A percentile compares a stretch with the other conserved stretches of the same genome.
These are phyloP conservation scores for Penicillium sp. DNA, from an alignment of 2,329 filamentous ascomycete species.

Conservation along the genomic window DNA sequence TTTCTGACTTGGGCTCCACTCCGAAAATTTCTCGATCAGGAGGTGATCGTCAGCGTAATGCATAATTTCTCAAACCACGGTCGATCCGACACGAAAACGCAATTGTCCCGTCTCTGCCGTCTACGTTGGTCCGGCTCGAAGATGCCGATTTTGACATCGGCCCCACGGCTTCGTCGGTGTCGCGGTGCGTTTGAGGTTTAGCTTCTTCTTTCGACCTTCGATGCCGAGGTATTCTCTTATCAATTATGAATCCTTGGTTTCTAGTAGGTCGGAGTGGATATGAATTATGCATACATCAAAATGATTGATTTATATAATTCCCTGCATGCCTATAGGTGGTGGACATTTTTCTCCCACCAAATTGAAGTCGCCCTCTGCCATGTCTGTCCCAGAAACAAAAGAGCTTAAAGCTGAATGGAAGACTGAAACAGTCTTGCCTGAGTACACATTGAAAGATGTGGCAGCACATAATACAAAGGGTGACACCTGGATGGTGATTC, in stretches of 20 bases:
- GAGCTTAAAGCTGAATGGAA: constrained; percentile 20
- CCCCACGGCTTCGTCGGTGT: background rate
- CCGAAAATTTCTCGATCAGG: background rate
- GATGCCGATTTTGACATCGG: background rate
- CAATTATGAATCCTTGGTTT: background rate
- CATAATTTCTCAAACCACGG: background rate
- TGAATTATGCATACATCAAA: background rate
- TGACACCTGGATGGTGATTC: constrained; percentile 59
- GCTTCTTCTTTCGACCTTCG: background rate
- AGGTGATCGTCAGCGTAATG: background rate
- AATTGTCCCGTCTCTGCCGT: background rate
- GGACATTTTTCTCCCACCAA: background rate
- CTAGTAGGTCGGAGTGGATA: background rate
- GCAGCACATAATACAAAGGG: constrained; percentile 51
- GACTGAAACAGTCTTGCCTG: constrained; percentile 14
- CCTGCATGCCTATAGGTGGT: too few species aligned
- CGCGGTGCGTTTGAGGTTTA: background rate
- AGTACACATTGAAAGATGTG: constrained; percentile 38
- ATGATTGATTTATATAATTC: too few species aligned
- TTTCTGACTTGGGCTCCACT: constrained; percentile 6
- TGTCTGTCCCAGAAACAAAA: constrained; percentile 14
- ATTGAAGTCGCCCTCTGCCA: background rate
- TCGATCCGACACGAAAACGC: background rate
- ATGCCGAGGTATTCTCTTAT: background rate
- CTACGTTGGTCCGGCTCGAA: background rate